Evolutionary conservation across 305 asterid genomes (phyloP), one percentile per base, ranked within the genome.

Genomic region (Fraxinus latifolia): DNA sequence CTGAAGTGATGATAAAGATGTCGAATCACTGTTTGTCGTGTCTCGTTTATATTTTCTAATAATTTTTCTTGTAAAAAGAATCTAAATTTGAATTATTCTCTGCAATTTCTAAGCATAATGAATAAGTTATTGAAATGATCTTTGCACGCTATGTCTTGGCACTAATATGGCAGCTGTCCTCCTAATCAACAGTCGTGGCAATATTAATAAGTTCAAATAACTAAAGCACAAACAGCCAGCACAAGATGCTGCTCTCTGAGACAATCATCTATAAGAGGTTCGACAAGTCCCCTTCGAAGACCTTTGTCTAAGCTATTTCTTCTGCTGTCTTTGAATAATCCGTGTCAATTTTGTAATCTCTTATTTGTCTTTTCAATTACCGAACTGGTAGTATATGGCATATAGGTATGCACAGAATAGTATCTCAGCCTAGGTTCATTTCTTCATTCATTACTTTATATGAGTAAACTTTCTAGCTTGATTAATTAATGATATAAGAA

Each of bases 181-280:
- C 76, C 55, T 17, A 37, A 77, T 74, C 75, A 34, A 78, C 47
- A 0, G 60, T 71, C 5, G 14, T 53, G 42, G 27, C 81, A 4
- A 76, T 27, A 67, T 78, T 9, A 42, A 74, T 80, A 50, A 29
- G 67, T 75, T 77, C 83, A 19, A 76, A 42, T 12, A 78, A n/a
- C 80, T 74, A 78, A 65, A 25, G 73, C 14, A 65, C 34, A 65
- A 65, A 29, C 34, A 32, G 37, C 74, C 74, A 27, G 31, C 70
- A 21, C 25, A 19, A 58, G 68, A 58, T 7, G 68, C 70, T 21
- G 68, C 70, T 60, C 14, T 19, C 31, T 60, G 12, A 60, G 70
- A 60, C 62, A 53, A 7, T 19, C 14, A 5, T 67, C 7, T 67
- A 67, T 3, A 11, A 67, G 5, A 27, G 19, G 37, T 27, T 67